Conservation (phyloP, 83 land plant species). For the Picea abies region DNA sequence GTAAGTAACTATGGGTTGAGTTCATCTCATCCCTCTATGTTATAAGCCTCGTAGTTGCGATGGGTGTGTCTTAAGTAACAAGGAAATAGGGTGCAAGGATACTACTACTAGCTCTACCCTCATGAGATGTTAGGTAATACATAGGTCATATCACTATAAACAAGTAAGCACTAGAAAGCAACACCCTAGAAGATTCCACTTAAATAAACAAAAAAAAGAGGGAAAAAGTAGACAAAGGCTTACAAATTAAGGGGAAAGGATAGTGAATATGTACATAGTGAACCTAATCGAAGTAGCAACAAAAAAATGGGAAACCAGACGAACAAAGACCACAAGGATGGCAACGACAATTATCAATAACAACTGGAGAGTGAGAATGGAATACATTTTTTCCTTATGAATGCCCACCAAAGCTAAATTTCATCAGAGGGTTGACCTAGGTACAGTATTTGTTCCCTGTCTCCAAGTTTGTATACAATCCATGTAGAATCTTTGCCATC, state of each 20-base stretch:
- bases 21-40: too few species aligned
- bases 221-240: conserved; percentile 12
- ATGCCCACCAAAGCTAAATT: conserved; percentile 36
- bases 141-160: conserved; percentile 53
- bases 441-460: too few species aligned
- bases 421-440: too few species aligned
- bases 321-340: conserved; percentile 34
- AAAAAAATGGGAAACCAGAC: conserved; percentile 42
- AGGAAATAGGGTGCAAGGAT: too few species aligned
- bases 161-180: neutral
- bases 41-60: too few species aligned
- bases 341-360: conserved; percentile 49
- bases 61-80: too few species aligned
- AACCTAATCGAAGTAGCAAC: conserved; percentile 30
- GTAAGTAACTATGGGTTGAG: too few species aligned
- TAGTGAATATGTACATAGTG: conserved; percentile 27
- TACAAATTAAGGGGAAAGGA: conserved; percentile 19
- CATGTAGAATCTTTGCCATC: too few species aligned
- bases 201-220: neutral
- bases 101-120: too few species aligned
- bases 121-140: conserved; percentile 17
- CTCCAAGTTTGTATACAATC: too few species aligned
- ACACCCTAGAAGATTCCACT: neutral
- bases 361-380: conserved; percentile 42
- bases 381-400: conserved; percentile 56